Conservation (phyloP, 106 monocot genomes). For the Xerophyta viscosa region DNA sequence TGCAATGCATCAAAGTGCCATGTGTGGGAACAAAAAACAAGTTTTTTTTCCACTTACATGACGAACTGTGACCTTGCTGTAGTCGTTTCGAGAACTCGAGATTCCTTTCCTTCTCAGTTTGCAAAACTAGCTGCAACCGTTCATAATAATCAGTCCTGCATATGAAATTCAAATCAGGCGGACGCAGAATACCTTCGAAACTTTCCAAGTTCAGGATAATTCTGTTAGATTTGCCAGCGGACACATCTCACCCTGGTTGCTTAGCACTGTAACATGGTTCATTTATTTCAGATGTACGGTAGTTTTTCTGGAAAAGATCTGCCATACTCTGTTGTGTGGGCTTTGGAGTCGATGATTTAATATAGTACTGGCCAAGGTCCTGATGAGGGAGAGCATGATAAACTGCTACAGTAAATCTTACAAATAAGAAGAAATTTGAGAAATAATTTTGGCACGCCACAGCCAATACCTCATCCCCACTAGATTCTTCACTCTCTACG, state of each 20-base stretch:
- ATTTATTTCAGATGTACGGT: slow-evolving; percentile 25
- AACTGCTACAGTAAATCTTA: neutral
- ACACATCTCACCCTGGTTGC: slow-evolving; percentile 25
- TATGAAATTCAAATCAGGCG: neutral
- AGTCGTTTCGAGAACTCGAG: slow-evolving; percentile 43
- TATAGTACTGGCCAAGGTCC: slow-evolving; percentile 25
- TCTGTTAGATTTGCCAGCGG: neutral
- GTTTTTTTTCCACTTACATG: slow-evolving; percentile 19
- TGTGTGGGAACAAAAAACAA: too few species aligned
- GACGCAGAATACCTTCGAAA: neutral
- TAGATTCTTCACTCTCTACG: slow-evolving; percentile 28
- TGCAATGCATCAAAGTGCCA: too few species aligned
- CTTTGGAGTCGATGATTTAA: slow-evolving; percentile 19
- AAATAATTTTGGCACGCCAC: neutral
- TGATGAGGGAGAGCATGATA: slow-evolving; percentile 15
- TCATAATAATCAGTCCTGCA: slow-evolving; percentile 52
- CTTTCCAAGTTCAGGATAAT: neutral
- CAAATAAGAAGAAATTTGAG: neutral
- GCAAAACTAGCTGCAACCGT: slow-evolving; percentile 60
- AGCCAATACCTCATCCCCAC: slow-evolving; percentile 59
- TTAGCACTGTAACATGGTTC: slow-evolving; percentile 11
- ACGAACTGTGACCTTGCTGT: slow-evolving; percentile 16
- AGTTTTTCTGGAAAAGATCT: slow-evolving; percentile 76
- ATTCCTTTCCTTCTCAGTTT: slow-evolving; percentile 65
- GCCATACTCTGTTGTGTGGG: slow-evolving; percentile 54